A percentile compares a stretch with the other conserved stretches of the same genome.
phyloP scores from a whole-genome alignment of 805 yeast genomes.

The Barnettozyma californica region DNA sequence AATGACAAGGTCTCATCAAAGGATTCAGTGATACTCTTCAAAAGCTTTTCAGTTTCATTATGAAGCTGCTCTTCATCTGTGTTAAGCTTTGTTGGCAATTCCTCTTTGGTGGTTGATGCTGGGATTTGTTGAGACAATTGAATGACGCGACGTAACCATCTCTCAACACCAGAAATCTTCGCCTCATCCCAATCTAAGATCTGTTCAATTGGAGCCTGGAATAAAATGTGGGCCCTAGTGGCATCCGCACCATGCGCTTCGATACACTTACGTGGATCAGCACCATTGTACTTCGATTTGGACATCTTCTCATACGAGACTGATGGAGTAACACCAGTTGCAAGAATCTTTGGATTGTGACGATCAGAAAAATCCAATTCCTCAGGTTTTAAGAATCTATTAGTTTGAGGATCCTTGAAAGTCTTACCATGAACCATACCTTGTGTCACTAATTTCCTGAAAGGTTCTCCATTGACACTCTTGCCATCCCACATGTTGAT shows the following conservation, averaged over 20 bases:
- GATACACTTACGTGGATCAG: slow-evolving; percentile 79
- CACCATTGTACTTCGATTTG: slow-evolving; percentile 92
- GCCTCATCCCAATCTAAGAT: slow-evolving; percentile 85
- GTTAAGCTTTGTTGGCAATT: slow-evolving; percentile 15
- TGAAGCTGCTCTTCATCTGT: slow-evolving; percentile 50
- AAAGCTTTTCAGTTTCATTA: slow-evolving; percentile 46
- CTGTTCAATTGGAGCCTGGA: slow-evolving; percentile 86
- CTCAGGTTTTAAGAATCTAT: slow-evolving; percentile 71
- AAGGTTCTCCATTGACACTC: slow-evolving; percentile 66
- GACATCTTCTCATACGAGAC: slow-evolving; percentile 90
- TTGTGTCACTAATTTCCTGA: slow-evolving; percentile 75
- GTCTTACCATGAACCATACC: slow-evolving; percentile 99
- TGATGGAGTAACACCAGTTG: slow-evolving; percentile 45
- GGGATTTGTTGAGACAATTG: slow-evolving; percentile 18
- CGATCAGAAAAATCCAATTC: slow-evolving; percentile 50
- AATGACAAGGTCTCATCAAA: slow-evolving; percentile 55
- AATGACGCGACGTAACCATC: slow-evolving; percentile 73
- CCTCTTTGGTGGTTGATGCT: slow-evolving; percentile 1
- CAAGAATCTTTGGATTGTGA: slow-evolving; percentile 39
- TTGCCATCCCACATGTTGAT: slow-evolving; percentile 67
- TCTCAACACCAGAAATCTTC: slow-evolving; percentile 78
- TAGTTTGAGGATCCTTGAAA: slow-evolving; percentile 61
- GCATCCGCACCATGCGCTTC: slow-evolving; percentile 85
- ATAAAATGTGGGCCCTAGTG: slow-evolving; percentile 85
- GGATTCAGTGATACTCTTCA: slow-evolving; percentile 51